These are phyloP conservation scores for Aspergillus texensis DNA, from an alignment of 2,329 filamentous ascomycete species.

Conservation along the genomic window DNA sequence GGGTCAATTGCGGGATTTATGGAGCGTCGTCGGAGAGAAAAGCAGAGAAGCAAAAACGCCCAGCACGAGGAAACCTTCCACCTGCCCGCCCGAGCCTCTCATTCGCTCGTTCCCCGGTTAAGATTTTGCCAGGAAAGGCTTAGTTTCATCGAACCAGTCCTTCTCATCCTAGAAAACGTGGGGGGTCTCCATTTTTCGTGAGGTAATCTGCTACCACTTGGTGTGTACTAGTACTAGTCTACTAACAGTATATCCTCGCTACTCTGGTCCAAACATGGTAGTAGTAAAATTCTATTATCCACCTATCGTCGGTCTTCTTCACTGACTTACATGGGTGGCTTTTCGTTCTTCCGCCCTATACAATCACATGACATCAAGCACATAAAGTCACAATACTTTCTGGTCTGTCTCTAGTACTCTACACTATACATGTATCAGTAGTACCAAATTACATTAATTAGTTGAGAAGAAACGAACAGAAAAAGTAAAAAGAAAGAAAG, in stretches of 20 bases:
- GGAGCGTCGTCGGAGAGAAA: neutral
- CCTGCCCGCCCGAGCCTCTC: slow-evolving; percentile 1
- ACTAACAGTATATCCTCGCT: too few relatives aligned
- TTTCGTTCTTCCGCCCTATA: neutral
- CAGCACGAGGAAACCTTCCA: neutral
- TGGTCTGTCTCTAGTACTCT: neutral
- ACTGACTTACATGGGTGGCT: neutral
- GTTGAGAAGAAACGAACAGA: neutral
- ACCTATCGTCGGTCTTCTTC: too few relatives aligned
- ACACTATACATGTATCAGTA: neutral
- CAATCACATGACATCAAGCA: neutral
- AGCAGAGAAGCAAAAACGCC: neutral
- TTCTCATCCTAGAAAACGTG: neutral
- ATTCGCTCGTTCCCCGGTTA: neutral
- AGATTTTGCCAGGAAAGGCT: neutral
- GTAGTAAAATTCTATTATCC: too few relatives aligned
- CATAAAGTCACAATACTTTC: neutral
- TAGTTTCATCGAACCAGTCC: neutral
- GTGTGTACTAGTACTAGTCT: too few relatives aligned
- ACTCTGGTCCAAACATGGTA: too few relatives aligned
- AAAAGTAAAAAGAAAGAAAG: neutral
- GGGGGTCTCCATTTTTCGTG: neutral
- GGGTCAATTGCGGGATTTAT: neutral
- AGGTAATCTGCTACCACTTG: too few relatives aligned
- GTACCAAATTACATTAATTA: neutral